Base-by-base conservation (phyloP, 805 yeast genomes). In the Ogataea corticis region DNA sequence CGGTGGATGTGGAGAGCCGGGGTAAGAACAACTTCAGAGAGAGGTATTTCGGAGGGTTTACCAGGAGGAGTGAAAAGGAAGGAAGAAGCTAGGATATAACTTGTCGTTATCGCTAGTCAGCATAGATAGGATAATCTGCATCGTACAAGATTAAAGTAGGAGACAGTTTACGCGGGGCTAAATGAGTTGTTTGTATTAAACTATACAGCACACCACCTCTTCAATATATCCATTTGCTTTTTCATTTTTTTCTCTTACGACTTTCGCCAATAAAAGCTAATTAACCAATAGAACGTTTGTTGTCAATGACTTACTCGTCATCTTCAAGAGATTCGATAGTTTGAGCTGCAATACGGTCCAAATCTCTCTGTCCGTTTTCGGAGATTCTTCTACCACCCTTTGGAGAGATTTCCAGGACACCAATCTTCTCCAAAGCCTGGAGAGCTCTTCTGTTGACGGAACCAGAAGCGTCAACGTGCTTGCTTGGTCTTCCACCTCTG, bases 271-370 rank as follows among this genome's bases (percentile, higher is more conserved):
- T 23, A 15, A 32, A 27, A 32, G 36, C 32, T 38, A 37, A 43
- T 37, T 37, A 37, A 37, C 40, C 40, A 37, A 37, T 37, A 37
- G 40, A 37, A 37, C 40, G 41, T 48, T 48, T 41, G 39, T 48
- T 45, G 45, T 46, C 49, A 50, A 51, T 51, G 52, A 55, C 52
- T 55, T 63, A 64, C 65, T 73, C 74, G 62, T 75, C 79, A 37
- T 50, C 55, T 71, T 87, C 95, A 69, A 87, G 94, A 71, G 82
- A 83, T 80, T 90, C 96, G 75, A 87, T 83, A 73, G 96, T 89
- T 81, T 90, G 96, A 75, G 96, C 96, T 72, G 98, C 98, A 76
- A 92, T 92, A 85, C 99, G 97, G 82, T 94, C 99, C 81, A 94
- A 87, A 82, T 94, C 99, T 88, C 99, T 91, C 82, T 92, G 98